phyloP scores from a whole-genome alignment of 257 asterid species.

The Mitragyna speciosa region DNA sequence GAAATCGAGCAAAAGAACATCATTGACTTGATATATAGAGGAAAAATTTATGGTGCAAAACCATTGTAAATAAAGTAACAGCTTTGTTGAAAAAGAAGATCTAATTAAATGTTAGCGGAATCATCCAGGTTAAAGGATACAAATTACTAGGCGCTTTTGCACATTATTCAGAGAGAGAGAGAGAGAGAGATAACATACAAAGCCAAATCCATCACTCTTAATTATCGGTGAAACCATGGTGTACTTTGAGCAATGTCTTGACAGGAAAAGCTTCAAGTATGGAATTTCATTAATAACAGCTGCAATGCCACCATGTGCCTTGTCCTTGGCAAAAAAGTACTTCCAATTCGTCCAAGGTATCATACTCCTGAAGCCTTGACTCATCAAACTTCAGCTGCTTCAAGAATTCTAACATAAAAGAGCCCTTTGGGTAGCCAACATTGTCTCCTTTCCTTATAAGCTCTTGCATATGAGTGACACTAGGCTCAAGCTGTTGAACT shows the following conservation, averaged over 20 bases:
- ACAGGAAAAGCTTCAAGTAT: slow-evolving; percentile 29
- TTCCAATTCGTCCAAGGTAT: slow-evolving; percentile 17
- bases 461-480: slow-evolving; percentile 34
- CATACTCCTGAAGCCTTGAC: slow-evolving; percentile 19
- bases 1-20: too few relatives aligned
- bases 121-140: too few relatives aligned
- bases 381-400: slow-evolving; percentile 20
- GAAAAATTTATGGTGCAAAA: neutral
- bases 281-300: slow-evolving; percentile 38
- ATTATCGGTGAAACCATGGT: slow-evolving; percentile 19
- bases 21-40: neutral
- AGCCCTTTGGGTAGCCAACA: slow-evolving; percentile 23
- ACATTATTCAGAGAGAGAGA: too few relatives aligned
- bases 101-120: neutral
- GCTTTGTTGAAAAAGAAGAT: too few relatives aligned
- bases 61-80: too few relatives aligned
- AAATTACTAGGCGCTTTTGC: too few relatives aligned
- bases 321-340: slow-evolving; percentile 29
- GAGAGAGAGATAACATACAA: slow-evolving; percentile 23
- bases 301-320: slow-evolving; percentile 30
- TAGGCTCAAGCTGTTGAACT: slow-evolving; percentile 47
- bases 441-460: slow-evolving; percentile 31
- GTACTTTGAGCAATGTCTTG: slow-evolving; percentile 22
- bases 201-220: slow-evolving; percentile 33
- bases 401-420: slow-evolving; percentile 12